Evolutionary conservation across 2,329 filamentous ascomycete species (phyloP), one percentile per base, ranked within the genome.

Genomic region (Trichoderma afroharzianum): DNA sequence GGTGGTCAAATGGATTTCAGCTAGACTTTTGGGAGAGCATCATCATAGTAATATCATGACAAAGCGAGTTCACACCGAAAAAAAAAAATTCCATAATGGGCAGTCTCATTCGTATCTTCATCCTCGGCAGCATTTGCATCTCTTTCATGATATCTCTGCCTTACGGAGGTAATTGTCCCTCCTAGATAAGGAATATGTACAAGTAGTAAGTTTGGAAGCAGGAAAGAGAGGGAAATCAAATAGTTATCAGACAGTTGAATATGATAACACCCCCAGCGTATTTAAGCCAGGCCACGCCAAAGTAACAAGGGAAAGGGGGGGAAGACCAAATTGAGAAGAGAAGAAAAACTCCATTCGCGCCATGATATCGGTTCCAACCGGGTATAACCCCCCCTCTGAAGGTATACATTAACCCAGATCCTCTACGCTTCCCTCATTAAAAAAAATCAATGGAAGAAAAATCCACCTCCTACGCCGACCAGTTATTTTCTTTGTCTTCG

Each of bases 381-480:
- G 21, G 26, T 4, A 6, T 18, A 24, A 11, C n/a, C 28, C 24
- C 30, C 47, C 36, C 50, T 18, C 21, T 53, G 5, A 53, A 24
- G 47, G 21, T 21, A 14, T 24, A 53, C n/a, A 24, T n/a, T 24
- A 14, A 53, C 21, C 21, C 47, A 53, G 24, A 21, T 21, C 21
- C n/a, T 53, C 47, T 53, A 24, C 21, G n/a, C n/a, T 53, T 24
- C 21, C n/a, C 47, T 53, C 47, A 74, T 74, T 72, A 28, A 63
- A 26, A 47, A 43, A 26, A 47, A 43, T 11, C 4, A 47, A n/a
- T n/a, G 59, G 24, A 21, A 28, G 21, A 43, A 30, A 55, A 62
- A 21, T 5, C 9, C 28, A 33, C 55, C n/a, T 30, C 32, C n/a
- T 15, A 43, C 33, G 21, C 33, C 26, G 0, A 26, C 39, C 39